Base-by-base conservation (phyloP, 805 yeast genomes). In the Lachancea waltii region DNA sequence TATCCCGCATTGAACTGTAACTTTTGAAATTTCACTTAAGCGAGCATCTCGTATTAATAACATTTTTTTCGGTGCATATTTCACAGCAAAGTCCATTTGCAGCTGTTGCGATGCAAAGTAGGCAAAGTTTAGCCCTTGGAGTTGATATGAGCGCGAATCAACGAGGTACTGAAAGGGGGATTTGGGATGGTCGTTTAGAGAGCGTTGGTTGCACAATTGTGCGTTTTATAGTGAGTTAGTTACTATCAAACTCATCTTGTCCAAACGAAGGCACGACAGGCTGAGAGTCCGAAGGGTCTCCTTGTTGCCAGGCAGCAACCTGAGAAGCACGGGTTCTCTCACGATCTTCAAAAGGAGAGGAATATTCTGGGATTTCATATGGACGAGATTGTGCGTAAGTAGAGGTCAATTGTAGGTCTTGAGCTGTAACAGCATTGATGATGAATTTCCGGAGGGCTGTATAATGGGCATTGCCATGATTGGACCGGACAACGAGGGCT, bases 371-470 rank as follows among this genome's bases (percentile, higher is more conserved):
- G 1, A 48, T 42, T 16, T 49, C 53, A n/a, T 17, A 43, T 35
- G 7, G 48, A 36, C 18, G 34, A 39, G 30, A 45, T 35, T 28
- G 53, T 46, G 29, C 51, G 48, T 20, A 35, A 38, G 36, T 43
- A 43, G 21, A 44, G 27, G 28, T 48, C 41, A 59, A 49, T 19
- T 46, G 43, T 21, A 58, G 32, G 44, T 66, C 71, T 25, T 59
- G 54, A 28, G 53, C 51, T 0, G 68, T 63, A 10, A 70, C 53
- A 1, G 74, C 77, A 41, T 70, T 68, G 8, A 71, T 49, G 4
- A 59, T 49, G 29, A 67, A 64, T 41, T 65, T 69, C 40, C 60
- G 55, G 17, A 65, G 34, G 19, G 70, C 58, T 2, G 65, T 63
- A 35, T 52, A 65, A 13, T 56, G 46, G n/a, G 48, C 42, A 35